These are phyloP conservation scores for Alnus glutinosa DNA, from an alignment of 306 rosid species.

Conservation along the genomic window DNA sequence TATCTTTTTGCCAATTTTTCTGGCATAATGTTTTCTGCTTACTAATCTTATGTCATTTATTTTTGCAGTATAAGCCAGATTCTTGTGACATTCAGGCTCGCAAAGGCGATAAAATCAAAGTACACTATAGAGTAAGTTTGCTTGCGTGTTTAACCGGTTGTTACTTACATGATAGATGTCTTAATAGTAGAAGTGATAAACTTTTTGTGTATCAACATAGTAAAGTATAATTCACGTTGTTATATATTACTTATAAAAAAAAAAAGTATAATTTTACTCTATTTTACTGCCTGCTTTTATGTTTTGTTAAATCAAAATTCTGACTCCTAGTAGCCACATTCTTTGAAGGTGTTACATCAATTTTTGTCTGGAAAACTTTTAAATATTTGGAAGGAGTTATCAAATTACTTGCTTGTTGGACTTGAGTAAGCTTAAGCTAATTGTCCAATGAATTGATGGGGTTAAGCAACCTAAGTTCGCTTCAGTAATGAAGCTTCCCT, in stretches of 20 bases:
- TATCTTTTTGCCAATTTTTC: not conserved
- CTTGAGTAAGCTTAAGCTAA: not conserved
- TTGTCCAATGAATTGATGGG: not conserved
- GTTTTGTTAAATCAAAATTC: not conserved
- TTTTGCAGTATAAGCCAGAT: constrained; percentile 77
- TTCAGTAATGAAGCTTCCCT: not conserved
- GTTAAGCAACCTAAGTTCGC: not conserved
- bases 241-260: too few relatives aligned
- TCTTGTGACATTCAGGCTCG: constrained; percentile 85
- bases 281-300: not conserved
- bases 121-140: constrained; percentile 82
- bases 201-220: not conserved
- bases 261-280: not conserved
- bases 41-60: constrained; percentile 1
- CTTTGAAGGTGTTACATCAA: not conserved
- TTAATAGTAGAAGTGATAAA: not conserved
- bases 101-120: constrained; percentile 90
- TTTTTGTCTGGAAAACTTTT: not conserved
- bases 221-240: not conserved
- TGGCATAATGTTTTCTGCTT: constrained; percentile 6
- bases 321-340: not conserved
- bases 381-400: not conserved
- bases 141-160: constrained; percentile 18
- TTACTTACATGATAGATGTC: constrained; percentile 7
- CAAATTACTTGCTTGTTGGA: not conserved